Conservation (phyloP, 768 basidiomycete genomes). For the Lentinula sp. region DNA sequence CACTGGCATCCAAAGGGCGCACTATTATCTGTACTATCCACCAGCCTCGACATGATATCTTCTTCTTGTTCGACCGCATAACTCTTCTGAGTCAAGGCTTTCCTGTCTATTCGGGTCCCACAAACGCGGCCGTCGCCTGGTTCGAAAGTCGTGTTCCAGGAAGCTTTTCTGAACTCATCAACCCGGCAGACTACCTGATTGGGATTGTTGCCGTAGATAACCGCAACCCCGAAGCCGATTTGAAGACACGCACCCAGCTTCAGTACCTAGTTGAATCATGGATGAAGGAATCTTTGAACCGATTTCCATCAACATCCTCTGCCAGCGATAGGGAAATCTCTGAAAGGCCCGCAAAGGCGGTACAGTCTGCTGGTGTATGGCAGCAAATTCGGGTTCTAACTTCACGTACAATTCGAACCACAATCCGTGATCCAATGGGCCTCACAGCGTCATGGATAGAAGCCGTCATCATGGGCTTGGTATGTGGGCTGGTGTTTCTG, state of each 20-base stretch:
- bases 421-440: conserved; percentile 8
- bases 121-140: conserved; percentile 14
- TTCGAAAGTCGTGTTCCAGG: conserved; percentile 3
- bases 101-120: conserved; percentile 27
- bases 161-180: not conserved
- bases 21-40: conserved; percentile 43
- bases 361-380: not conserved
- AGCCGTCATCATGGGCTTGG: conserved; percentile 9
- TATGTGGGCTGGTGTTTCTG: conserved; percentile 29
- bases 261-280: conserved; percentile 24
- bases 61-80: conserved; percentile 28
- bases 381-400: conserved; percentile 4
- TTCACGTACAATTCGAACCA: conserved; percentile 1
- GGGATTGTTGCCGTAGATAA: conserved; percentile 25
- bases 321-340: not conserved
- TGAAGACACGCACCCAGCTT: conserved; percentile 21
- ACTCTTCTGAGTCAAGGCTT: conserved; percentile 20
- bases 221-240: conserved; percentile 26
- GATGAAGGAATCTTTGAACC: conserved; percentile 8
- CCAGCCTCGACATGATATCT: conserved; percentile 39
- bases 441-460: conserved; percentile 8
- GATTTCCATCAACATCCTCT: not conserved
- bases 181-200: conserved; percentile 28
- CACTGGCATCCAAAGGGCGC: conserved; percentile 43
- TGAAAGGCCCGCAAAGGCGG: not conserved